Evolutionary conservation across 345 rosid genomes (phyloP).

Genomic region (Ceriops decandra): DNA sequence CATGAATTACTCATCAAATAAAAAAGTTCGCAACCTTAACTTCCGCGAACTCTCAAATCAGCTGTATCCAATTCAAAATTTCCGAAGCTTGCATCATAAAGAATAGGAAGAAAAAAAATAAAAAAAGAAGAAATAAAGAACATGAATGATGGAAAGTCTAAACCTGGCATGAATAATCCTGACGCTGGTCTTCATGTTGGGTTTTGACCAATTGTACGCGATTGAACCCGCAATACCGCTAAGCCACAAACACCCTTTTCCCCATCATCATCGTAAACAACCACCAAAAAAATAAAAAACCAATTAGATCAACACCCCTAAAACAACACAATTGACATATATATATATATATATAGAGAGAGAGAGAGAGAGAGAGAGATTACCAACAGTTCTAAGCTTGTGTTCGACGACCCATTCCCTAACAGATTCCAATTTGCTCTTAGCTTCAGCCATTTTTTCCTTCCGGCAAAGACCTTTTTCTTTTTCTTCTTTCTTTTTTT

Average conservation of each 20-base stretch:
- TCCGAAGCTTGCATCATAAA: no score
- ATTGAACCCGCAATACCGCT: constrained; percentile 81
- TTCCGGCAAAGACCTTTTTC: no score
- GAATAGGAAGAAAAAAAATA: no score
- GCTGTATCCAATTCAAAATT: no score
- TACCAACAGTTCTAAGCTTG: constrained; percentile 96
- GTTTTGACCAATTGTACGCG: constrained; percentile 95
- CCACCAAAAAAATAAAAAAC: not conserved
- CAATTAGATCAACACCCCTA: no score
- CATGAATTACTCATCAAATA: no score
- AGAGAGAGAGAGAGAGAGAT: constrained; percentile 1
- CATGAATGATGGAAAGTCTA: not conserved
- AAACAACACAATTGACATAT: no score
- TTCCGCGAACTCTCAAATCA: no score
- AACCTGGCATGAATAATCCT: constrained; percentile 94
- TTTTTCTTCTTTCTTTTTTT: no score
- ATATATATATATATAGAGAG: no score
- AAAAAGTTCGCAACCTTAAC: no score
- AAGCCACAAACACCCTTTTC: constrained; percentile 78
- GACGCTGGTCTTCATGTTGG: constrained; percentile 95
- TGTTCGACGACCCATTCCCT: constrained; percentile 81
- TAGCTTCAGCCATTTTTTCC: constrained; percentile 57
- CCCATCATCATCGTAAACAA: not conserved
- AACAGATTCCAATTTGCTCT: constrained; percentile 51
- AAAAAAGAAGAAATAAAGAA: not conserved